phyloP scores from a whole-genome alignment of 805 yeast genomes.

The Candida verbasci region DNA sequence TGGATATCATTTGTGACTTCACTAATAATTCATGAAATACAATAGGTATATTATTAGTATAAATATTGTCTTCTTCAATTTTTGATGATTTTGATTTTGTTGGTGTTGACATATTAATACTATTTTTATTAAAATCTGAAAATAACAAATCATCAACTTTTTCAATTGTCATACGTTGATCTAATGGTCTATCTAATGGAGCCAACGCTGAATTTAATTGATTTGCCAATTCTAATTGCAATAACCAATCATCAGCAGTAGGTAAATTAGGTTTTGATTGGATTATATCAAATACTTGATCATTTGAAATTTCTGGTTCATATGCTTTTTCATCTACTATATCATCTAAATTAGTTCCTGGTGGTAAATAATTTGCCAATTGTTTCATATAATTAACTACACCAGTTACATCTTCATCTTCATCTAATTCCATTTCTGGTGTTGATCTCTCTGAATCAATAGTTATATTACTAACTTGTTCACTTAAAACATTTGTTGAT shows the following conservation, averaged over 20 bases:
- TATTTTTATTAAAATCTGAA: constrained; percentile 35
- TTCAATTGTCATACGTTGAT: constrained; percentile 19
- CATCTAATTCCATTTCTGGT: neutral
- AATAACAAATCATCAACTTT: constrained; percentile 48
- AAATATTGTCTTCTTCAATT: constrained; percentile 9
- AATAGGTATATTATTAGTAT: constrained; percentile 11
- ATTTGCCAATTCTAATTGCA: constrained; percentile 53
- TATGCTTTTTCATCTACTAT: constrained; percentile 60
- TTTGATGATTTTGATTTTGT: constrained; percentile 7
- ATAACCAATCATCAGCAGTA: constrained; percentile 57
- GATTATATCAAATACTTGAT: constrained; percentile 28
- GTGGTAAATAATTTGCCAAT: constrained; percentile 28
- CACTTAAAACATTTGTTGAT: constrained; percentile 18
- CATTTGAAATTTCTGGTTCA: constrained; percentile 56
- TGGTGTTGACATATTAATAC: constrained; percentile 9
- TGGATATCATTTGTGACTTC: constrained; percentile 16
- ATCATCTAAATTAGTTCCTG: constrained; percentile 26
- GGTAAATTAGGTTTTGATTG: constrained; percentile 45
- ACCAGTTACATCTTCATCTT: constrained; percentile 7
- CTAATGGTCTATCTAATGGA: constrained; percentile 16
- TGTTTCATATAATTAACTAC: constrained; percentile 25
- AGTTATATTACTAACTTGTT: constrained; percentile 29
- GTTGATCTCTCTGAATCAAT: constrained; percentile 20
- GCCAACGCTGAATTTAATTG: constrained; percentile 41
- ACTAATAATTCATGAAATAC: constrained; percentile 17